Evolutionary conservation across 345 rosid genomes (phyloP).

Genomic region (Eucalyptus lansdowneana): DNA sequence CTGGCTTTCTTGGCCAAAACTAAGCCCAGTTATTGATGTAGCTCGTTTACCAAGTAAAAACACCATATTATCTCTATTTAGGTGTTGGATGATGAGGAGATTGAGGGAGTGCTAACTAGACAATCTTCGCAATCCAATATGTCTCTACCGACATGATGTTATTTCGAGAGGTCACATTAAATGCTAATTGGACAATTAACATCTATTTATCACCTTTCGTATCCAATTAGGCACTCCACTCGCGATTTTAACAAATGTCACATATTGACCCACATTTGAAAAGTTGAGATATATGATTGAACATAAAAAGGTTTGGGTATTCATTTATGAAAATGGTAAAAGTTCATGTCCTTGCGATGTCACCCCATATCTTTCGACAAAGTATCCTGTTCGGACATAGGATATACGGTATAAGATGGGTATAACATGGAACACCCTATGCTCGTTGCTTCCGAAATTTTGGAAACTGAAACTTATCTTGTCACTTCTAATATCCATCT

Average conservation of each 20-base stretch:
- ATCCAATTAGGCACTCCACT: neutral
- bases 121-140: neutral
- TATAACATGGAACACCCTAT: neutral
- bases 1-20: neutral
- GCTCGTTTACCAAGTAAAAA: neutral
- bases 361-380: neutral
- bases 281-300: neutral
- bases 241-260: neutral
- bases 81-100: neutral
- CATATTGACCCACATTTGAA: neutral
- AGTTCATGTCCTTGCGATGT: neutral
- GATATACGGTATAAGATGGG: neutral
- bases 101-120: neutral
- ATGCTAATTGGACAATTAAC: neutral
- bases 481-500: neutral
- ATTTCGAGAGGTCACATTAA: neutral
- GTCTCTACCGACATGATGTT: neutral
- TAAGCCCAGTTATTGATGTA: neutral
- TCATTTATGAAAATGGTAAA: neutral
- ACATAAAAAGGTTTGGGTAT: neutral
- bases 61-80: neutral
- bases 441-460: neutral
- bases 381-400: neutral
- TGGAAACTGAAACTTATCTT: neutral
- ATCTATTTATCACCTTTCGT: neutral